Conservation (phyloP, 2,329 filamentous ascomycete genomes). For the Echinosphaeria canescens region DNA sequence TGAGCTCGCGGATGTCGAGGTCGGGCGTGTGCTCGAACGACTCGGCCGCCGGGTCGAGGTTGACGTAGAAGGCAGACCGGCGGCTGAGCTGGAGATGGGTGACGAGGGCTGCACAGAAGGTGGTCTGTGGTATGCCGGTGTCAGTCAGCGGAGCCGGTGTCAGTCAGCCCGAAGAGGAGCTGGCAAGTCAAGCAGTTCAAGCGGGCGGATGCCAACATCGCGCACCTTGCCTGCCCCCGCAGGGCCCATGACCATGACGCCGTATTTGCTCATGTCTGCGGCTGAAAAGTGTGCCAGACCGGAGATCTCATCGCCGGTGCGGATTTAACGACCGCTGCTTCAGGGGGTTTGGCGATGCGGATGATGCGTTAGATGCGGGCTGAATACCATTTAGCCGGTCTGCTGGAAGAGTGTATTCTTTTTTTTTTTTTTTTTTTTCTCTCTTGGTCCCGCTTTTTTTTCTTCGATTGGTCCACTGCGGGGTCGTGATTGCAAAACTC, state of each 20-base stretch:
- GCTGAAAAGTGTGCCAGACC: too few species aligned
- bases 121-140: conserved; percentile 32
- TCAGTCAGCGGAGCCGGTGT: neutral
- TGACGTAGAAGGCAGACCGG: conserved; percentile 93
- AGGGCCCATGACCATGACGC: conserved; percentile 87
- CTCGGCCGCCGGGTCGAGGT: conserved; percentile 92
- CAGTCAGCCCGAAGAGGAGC: conserved; percentile 1
- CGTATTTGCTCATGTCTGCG: conserved; percentile 69
- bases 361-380: too few species aligned
- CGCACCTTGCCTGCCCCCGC: conserved; percentile 79
- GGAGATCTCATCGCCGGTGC: too few species aligned
- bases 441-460: conserved; percentile 3
- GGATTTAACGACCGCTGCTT: too few species aligned
- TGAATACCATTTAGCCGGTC: too few species aligned
- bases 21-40: conserved; percentile 80
- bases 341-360: too few species aligned
- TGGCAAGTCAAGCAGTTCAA: too few species aligned
- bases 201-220: conserved; percentile 1
- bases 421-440: conserved; percentile 3
- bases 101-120: conserved; percentile 85
- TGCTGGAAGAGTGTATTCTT: conserved; percentile 7
- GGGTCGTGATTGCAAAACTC: too few species aligned
- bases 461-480: conserved; percentile 1
- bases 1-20: conserved; percentile 87
- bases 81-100: conserved; percentile 79